Evolutionary conservation across 768 basidiomycete species (phyloP).

Genomic region (Mycena maculata): DNA sequence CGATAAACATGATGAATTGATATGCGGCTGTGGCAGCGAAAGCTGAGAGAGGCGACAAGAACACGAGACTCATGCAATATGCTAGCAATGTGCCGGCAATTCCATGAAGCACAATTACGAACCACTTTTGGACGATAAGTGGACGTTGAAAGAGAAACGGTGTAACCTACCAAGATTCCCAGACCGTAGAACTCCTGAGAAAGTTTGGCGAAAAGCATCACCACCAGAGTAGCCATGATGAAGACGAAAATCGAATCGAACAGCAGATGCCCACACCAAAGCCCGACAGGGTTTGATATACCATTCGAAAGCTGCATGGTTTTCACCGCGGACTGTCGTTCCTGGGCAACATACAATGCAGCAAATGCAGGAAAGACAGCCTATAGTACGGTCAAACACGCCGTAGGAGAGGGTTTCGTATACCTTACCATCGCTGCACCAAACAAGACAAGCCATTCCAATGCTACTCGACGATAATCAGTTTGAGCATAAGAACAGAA

Average conservation of each 20-base stretch:
- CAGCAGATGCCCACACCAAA: constrained; percentile 68
- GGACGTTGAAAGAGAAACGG: neutral
- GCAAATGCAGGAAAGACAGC: constrained; percentile 52
- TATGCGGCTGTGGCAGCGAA: constrained; percentile 80
- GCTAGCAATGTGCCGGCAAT: constrained; percentile 76
- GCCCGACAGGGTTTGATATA: constrained; percentile 56
- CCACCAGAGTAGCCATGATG: neutral
- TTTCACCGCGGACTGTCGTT: constrained; percentile 61
- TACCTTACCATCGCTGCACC: constrained; percentile 72
- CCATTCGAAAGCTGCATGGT: constrained; percentile 70
- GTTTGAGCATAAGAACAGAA: no score
- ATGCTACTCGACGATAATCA: constrained; percentile 38
- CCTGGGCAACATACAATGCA: constrained; percentile 63
- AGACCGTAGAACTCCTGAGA: neutral
- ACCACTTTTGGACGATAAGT: constrained; percentile 61
- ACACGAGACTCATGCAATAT: constrained; percentile 70
- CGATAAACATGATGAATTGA: constrained; percentile 76
- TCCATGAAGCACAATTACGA: constrained; percentile 76
- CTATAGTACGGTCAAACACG: constrained; percentile 45
- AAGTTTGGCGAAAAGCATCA: neutral
- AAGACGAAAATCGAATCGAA: constrained; percentile 60
- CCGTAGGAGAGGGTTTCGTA: neutral
- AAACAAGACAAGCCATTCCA: constrained; percentile 83
- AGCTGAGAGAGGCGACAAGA: constrained; percentile 73
- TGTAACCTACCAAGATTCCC: neutral